A percentile compares a stretch with the other conserved stretches of the same genome.
phyloP scores from a whole-genome alignment of 805 yeast genomes.

The Lipomyces kockii region DNA sequence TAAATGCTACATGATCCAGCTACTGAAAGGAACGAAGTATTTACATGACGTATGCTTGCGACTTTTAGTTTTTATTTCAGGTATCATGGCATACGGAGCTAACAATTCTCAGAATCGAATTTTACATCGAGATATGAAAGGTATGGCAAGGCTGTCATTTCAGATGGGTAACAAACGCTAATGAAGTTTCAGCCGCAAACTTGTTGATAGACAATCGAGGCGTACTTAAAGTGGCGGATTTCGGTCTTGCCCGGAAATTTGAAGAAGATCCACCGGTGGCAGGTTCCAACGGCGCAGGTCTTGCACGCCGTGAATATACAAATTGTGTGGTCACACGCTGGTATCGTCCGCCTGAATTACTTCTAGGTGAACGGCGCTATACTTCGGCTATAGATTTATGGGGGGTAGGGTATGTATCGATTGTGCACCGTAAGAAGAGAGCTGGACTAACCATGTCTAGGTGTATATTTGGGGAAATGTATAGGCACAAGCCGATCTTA shows the following conservation, averaged over 20 bases:
- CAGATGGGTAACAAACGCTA: background rate
- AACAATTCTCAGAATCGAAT: constrained; percentile 42
- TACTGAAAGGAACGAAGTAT: constrained; percentile 78
- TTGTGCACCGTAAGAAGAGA: background rate
- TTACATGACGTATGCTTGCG: constrained; percentile 56
- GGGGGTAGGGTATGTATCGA: constrained; percentile 66
- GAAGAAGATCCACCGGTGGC: constrained; percentile 64
- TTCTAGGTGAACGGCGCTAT: constrained; percentile 81
- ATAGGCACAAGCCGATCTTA: constrained; percentile 76
- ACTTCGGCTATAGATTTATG: constrained; percentile 96
- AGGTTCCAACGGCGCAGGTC: constrained; percentile 53
- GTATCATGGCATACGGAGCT: constrained; percentile 32
- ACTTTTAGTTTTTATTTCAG: background rate
- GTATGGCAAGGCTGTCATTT: background rate
- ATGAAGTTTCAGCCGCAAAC: constrained; percentile 71
- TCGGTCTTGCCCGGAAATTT: constrained; percentile 85
- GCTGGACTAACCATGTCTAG: constrained; percentile 44
- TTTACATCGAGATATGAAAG: constrained; percentile 87
- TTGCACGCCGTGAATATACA: constrained; percentile 53
- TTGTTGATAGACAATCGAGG: constrained; percentile 81
- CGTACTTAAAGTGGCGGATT: constrained; percentile 86
- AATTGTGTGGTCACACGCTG: constrained; percentile 92
- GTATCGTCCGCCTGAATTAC: constrained; percentile 95
- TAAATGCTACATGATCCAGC: constrained; percentile 81
- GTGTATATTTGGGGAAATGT: constrained; percentile 92